Evolutionary conservation across 208 protist genomes (phyloP), one percentile per base, ranked within the genome.

Genomic region (Wallacemonas rigidus): DNA sequence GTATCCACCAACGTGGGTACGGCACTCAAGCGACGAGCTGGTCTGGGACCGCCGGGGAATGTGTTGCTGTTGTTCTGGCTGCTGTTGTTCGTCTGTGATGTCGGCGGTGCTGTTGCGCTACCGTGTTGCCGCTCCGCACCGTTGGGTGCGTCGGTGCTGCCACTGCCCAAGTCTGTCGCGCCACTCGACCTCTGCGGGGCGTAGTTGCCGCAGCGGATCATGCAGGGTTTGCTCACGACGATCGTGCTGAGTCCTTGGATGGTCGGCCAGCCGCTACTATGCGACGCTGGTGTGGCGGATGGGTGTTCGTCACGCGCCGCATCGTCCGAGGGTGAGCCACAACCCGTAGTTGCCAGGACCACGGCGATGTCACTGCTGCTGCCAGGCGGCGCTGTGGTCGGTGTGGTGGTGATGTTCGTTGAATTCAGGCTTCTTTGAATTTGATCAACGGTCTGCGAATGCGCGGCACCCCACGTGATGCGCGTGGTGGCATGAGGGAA

Each of bases 201-300:
- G 56, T 62, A 62, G 38, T 62, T 62, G 56, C 56, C 56, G 56
- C 56, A 62, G 6, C 56, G 56, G 8, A 62, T 41, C 56, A 62
- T 62, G 56, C 56, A 62, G 9, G 56, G 56, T 15, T 62, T 62
- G 56, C 26, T 35, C 26, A 62, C 56, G 56, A 15, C 15, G 38
- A 62, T 62, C 36, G 56, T 62, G 56, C 8, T 35, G 36, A 62
- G 56, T 5, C 56, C 56, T 8, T 15, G 56, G 14, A 62, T 38
- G 5, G n/a, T 38, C 4, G 56, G 56, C 56, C 56, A 62, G 14
- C 26, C 7, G 15, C 14, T 6, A n/a, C 6, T 56, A 9, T n/a
- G 6, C 51, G 8, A 1, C 6, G 6, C 51, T 56, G 51, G 8
- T n/a, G 9, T n/a, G 5, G 56, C n/a, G 26, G 56, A 7, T 6